Percentiles rank a stretch among this genome's conserved stretches.
phyloP scores from a whole-genome alignment of 129 eudicot species.

The Pittosporum tobira region DNA sequence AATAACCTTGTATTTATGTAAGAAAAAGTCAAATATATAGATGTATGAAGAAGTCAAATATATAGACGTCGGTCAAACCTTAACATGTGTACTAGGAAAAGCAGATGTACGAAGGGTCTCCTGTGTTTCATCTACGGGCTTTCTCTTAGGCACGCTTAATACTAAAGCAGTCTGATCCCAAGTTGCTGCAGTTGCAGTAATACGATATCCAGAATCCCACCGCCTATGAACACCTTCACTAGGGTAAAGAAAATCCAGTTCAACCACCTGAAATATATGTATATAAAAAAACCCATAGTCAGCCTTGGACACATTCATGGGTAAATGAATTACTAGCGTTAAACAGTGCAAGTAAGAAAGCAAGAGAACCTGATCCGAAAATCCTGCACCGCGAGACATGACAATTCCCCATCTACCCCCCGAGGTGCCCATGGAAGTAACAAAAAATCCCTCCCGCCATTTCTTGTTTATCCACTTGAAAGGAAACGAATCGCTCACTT shows the following conservation, averaged over 20 bases:
- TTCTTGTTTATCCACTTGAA: slow-evolving; percentile 90
- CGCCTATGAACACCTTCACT: slow-evolving; percentile 87
- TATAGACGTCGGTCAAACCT: slow-evolving; percentile 36
- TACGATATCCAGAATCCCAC: slow-evolving; percentile 84
- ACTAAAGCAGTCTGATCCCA: slow-evolving; percentile 75
- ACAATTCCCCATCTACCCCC: slow-evolving; percentile 84
- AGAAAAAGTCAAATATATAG: neutral
- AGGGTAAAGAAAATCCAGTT: slow-evolving; percentile 76
- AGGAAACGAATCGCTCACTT: slow-evolving; percentile 83
- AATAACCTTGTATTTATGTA: neutral
- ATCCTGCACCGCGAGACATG: slow-evolving; percentile 88
- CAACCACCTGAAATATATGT: slow-evolving; percentile 74
- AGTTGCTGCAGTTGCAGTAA: slow-evolving; percentile 69
- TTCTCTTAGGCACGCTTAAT: slow-evolving; percentile 74
- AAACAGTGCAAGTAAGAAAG: neutral
- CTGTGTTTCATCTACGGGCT: slow-evolving; percentile 66
- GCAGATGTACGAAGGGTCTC: slow-evolving; percentile 81
- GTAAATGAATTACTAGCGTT: neutral
- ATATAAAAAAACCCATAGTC: neutral
- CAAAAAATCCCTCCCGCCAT: slow-evolving; percentile 86
- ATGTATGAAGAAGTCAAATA: neutral
- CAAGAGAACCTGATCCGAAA: slow-evolving; percentile 51
- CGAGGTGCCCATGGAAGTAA: slow-evolving; percentile 85
- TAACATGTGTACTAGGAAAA: slow-evolving; percentile 86
- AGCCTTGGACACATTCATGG: neutral